Evolutionary conservation across 257 asterid genomes (phyloP).

Genomic region (Penstemon barbatus): DNA sequence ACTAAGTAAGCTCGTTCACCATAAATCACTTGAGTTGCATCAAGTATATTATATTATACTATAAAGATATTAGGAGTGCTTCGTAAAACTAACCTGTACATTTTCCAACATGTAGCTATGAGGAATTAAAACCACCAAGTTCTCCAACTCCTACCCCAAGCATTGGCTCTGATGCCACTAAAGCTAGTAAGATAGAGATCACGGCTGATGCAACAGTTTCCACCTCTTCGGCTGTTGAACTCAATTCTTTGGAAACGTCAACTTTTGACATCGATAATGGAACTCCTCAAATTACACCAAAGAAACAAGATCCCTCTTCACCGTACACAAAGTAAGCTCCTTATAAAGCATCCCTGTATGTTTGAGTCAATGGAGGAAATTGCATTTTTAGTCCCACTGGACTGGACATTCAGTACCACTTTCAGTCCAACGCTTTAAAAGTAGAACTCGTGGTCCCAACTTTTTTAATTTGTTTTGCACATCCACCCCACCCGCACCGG

Average conservation of each 20-base stretch:
- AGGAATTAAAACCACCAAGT: conserved; percentile 67
- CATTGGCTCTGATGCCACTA: conserved; percentile 35
- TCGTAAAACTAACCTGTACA: background rate
- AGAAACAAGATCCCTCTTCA: conserved; percentile 41
- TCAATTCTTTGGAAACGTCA: conserved; percentile 37
- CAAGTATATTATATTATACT: too few relatives aligned
- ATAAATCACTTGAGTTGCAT: too few relatives aligned
- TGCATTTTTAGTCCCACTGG: too few relatives aligned
- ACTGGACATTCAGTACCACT: too few relatives aligned
- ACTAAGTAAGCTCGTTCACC: conserved; percentile 37
- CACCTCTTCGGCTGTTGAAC: conserved; percentile 32
- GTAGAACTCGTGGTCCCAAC: too few relatives aligned
- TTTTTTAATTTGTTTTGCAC: too few relatives aligned
- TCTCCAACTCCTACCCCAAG: conserved; percentile 71
- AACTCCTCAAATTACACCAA: conserved; percentile 29
- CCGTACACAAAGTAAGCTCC: conserved; percentile 54
- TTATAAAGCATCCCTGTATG: too few relatives aligned
- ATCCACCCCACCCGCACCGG: too few relatives aligned
- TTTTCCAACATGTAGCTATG: conserved; percentile 42
- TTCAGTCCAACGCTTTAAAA: too few relatives aligned
- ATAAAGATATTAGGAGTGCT: background rate
- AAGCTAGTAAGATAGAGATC: conserved; percentile 32
- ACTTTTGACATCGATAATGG: conserved; percentile 22
- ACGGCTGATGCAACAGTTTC: conserved; percentile 25
- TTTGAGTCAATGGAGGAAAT: too few relatives aligned